phyloP scores from a whole-genome alignment of 805 yeast genomes.

The Lachancea mirantina region DNA sequence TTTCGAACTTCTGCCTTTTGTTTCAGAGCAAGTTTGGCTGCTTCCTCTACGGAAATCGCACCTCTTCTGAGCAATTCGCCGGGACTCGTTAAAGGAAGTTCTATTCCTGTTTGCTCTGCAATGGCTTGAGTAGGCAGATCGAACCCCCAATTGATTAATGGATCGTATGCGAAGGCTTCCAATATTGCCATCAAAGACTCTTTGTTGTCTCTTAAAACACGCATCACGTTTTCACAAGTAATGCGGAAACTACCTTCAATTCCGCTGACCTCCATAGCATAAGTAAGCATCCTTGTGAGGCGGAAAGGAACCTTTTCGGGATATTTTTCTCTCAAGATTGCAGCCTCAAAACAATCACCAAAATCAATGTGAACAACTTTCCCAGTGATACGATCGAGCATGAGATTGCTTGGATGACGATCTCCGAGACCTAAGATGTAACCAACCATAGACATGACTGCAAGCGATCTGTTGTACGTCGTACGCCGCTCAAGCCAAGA shows the following conservation, averaged over 20 bases:
- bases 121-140: constrained; percentile 80
- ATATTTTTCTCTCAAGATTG: constrained; percentile 89
- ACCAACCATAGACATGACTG: constrained; percentile 99
- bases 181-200: constrained; percentile 96
- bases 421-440: constrained; percentile 95
- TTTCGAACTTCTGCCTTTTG: constrained; percentile 68
- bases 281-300: constrained; percentile 90
- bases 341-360: constrained; percentile 99
- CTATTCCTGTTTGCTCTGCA: constrained; percentile 65
- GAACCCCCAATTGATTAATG: constrained; percentile 97
- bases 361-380: constrained; percentile 96
- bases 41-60: constrained; percentile 71
- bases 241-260: constrained; percentile 96
- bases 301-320: constrained; percentile 98
- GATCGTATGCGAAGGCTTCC: constrained; percentile 98
- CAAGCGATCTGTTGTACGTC: constrained; percentile 89
- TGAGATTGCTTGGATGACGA: constrained; percentile 93
- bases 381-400: constrained; percentile 92
- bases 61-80: constrained; percentile 64
- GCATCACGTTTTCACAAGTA: constrained; percentile 95
- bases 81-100: constrained; percentile 60
- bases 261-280: constrained; percentile 98
- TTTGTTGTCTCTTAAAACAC: constrained; percentile 84
- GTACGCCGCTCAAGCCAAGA: constrained; percentile 98
- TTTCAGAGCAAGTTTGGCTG: constrained; percentile 58